These are phyloP conservation scores for Xylariaceae sp. DNA, from an alignment of 2,329 filamentous ascomycete species.

Conservation along the genomic window DNA sequence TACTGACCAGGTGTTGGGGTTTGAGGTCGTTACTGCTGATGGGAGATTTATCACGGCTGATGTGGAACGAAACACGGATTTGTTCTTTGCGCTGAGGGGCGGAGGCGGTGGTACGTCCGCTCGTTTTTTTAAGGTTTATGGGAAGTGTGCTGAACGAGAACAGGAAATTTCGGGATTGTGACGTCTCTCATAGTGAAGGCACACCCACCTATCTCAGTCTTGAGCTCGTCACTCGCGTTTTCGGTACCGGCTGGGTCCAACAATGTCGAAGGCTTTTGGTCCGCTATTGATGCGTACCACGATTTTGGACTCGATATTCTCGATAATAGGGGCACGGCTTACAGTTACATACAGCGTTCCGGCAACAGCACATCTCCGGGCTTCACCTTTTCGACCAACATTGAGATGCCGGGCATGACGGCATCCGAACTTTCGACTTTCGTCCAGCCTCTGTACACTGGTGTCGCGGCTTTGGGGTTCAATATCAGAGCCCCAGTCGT, in stretches of 20 bases:
- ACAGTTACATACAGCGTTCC: constrained; percentile 32
- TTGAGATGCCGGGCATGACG: constrained; percentile 34
- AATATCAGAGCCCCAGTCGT: constrained; percentile 23
- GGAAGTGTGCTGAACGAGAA: neutral
- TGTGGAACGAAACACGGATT: constrained; percentile 45
- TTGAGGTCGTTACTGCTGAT: constrained; percentile 45
- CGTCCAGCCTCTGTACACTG: constrained; percentile 33
- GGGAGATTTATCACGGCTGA: constrained; percentile 46
- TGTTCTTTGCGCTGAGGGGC: constrained; percentile 57
- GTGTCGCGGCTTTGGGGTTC: constrained; percentile 33
- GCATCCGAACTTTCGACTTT: constrained; percentile 25
- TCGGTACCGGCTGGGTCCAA: constrained; percentile 8
- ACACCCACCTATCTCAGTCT: constrained; percentile 22
- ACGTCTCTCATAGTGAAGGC: constrained; percentile 32
- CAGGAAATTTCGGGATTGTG: constrained; percentile 32
- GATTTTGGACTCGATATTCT: constrained; percentile 33
- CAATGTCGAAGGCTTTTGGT: constrained; percentile 28
- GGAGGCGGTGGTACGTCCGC: constrained; percentile 41
- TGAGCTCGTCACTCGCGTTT: constrained; percentile 23
- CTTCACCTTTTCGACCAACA: constrained; percentile 32
- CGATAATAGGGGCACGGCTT: constrained; percentile 36
- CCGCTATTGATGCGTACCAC: constrained; percentile 34
- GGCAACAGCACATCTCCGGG: constrained; percentile 21
- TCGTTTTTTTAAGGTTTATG: neutral
- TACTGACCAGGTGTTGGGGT: constrained; percentile 49